These are phyloP conservation scores for Phytophthora melonis DNA, from an alignment of 352 stramenopile species.

Conservation along the genomic window DNA sequence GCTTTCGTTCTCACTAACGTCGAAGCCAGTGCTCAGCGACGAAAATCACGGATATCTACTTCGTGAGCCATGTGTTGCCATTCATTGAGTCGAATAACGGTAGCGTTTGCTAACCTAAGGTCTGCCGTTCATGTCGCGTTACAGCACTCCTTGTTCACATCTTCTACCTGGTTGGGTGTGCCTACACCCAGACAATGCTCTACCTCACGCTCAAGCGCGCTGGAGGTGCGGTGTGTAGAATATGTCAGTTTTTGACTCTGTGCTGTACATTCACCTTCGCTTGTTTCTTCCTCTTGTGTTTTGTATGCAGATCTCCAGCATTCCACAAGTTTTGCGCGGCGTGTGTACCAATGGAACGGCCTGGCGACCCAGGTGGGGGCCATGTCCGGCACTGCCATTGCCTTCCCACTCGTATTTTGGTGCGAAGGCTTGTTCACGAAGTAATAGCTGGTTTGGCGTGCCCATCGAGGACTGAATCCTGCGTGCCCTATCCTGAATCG, in stretches of 20 bases:
- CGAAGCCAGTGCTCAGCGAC: conserved; percentile 51
- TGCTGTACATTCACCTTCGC: background rate
- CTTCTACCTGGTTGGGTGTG: conserved; percentile 61
- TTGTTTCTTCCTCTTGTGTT: background rate
- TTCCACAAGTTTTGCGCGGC: conserved; percentile 44
- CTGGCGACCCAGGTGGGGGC: conserved; percentile 72
- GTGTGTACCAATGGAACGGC: conserved; percentile 78
- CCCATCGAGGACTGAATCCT: too few species aligned
- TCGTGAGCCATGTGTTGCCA: conserved; percentile 41
- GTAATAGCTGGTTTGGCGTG: background rate
- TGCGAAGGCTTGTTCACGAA: conserved; percentile 55
- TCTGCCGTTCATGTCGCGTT: background rate
- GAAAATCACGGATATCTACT: conserved; percentile 55
- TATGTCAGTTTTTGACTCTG: background rate
- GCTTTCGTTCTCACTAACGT: conserved; percentile 52
- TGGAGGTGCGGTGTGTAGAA: conserved; percentile 33
- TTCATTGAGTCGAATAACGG: background rate
- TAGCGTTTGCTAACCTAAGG: background rate
- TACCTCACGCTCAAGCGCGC: conserved; percentile 73
- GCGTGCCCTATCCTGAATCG: too few species aligned
- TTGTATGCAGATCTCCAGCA: conserved; percentile 35
- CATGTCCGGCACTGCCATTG: conserved; percentile 63
- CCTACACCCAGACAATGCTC: conserved; percentile 83
- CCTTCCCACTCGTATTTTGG: conserved; percentile 78
- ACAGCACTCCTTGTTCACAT: conserved; percentile 59